These are phyloP conservation scores for Boeremia lycopersici DNA, from an alignment of 2,329 filamentous ascomycete genomes.

Conservation along the genomic window DNA sequence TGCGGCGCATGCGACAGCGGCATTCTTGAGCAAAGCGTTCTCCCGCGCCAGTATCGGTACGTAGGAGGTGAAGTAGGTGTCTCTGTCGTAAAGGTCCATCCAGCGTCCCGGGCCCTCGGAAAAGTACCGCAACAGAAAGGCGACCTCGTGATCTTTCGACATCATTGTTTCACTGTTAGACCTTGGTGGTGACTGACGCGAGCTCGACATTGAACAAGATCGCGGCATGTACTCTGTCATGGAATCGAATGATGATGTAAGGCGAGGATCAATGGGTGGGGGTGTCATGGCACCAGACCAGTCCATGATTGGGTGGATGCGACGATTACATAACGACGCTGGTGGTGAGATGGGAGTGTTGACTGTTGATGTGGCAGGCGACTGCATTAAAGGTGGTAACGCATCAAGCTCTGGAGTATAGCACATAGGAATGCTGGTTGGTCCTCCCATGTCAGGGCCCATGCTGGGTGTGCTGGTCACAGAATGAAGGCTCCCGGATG, in stretches of 20 bases:
- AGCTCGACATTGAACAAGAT: constrained; percentile 32
- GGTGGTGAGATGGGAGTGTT: constrained; percentile 50
- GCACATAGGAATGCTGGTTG: constrained; percentile 46
- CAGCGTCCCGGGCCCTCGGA: constrained; percentile 65
- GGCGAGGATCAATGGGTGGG: constrained; percentile 44
- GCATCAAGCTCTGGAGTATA: constrained; percentile 39
- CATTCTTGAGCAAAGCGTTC: constrained; percentile 58
- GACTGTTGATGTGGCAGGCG: constrained; percentile 36
- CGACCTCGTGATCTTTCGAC: constrained; percentile 60
- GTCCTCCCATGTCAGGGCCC: constrained; percentile 61
- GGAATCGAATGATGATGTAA: constrained; percentile 39
- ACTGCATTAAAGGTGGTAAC: constrained; percentile 37
- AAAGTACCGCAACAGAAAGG: constrained; percentile 66
- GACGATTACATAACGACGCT: constrained; percentile 53
- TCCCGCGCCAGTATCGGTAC: constrained; percentile 63
- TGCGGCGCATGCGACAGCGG: constrained; percentile 66
- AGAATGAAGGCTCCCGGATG: constrained; percentile 32
- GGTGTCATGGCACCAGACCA: constrained; percentile 37
- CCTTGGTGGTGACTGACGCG: constrained; percentile 31
- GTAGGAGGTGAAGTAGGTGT: constrained; percentile 65
- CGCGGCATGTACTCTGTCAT: constrained; percentile 34
- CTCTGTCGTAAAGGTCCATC: constrained; percentile 63
- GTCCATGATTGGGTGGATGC: constrained; percentile 61
- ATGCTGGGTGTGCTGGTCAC: constrained; percentile 49
- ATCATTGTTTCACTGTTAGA: constrained; percentile 29